Evolutionary conservation across 139 green algal species (phyloP).

Genomic region (Nannochloris sp.): DNA sequence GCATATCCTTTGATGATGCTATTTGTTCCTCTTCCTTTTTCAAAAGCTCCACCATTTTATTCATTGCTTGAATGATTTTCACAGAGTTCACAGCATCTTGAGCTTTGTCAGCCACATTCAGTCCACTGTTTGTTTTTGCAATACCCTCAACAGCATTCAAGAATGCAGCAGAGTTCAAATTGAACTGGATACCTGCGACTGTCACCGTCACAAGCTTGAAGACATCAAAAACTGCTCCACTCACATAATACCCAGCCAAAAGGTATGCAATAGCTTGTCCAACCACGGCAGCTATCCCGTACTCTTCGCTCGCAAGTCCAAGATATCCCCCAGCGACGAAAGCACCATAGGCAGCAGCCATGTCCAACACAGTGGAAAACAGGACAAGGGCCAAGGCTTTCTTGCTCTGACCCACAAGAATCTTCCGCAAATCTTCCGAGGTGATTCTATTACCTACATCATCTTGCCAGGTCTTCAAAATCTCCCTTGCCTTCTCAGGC

Average conservation of each 20-base stretch:
- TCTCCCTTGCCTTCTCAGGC: neutral
- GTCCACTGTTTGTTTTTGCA: slow-evolving; percentile 7
- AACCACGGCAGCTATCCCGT: slow-evolving; percentile 9
- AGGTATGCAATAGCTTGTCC: slow-evolving; percentile 30
- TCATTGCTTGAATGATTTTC: slow-evolving; percentile 35
- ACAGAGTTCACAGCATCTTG: slow-evolving; percentile 28
- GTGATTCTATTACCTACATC: slow-evolving; percentile 14
- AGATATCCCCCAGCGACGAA: slow-evolving; percentile 8
- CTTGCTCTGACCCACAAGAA: slow-evolving; percentile 29
- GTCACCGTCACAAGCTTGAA: slow-evolving; percentile 36
- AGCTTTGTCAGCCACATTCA: slow-evolving; percentile 33
- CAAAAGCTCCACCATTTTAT: slow-evolving; percentile 34
- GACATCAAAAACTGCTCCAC: slow-evolving; percentile 35
- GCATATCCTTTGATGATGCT: slow-evolving; percentile 5
- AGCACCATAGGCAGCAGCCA: slow-evolving; percentile 23
- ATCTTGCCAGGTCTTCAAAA: slow-evolving; percentile 9
- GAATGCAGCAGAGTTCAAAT: slow-evolving; percentile 38
- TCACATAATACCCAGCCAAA: slow-evolving; percentile 29
- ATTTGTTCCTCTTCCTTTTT: slow-evolving; percentile 12
- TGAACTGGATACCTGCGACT: slow-evolving; percentile 29
- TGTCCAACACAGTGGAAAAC: slow-evolving; percentile 28
- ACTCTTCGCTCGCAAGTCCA: slow-evolving; percentile 5
- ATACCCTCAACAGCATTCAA: slow-evolving; percentile 32
- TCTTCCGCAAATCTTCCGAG: slow-evolving; percentile 29
- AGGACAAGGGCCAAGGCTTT: slow-evolving; percentile 8